Conservation (phyloP, 495 filamentous ascomycete genomes). For the Podospora australis region DNA sequence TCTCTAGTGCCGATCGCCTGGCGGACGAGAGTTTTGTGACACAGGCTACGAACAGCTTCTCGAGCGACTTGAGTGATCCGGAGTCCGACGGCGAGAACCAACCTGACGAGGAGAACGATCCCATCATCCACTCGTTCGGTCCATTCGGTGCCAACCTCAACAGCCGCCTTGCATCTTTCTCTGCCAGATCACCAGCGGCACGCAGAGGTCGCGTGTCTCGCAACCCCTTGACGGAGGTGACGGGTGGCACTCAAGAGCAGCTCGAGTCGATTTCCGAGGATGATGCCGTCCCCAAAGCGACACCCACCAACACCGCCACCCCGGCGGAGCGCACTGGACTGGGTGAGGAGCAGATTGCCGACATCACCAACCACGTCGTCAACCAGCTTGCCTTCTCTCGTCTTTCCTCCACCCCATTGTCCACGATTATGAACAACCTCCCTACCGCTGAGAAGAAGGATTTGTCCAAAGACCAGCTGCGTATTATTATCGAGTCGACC, state of each 20-base stretch:
- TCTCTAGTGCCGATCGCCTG: slow-evolving; percentile 8
- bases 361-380: slow-evolving; percentile 69
- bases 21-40: slow-evolving; percentile 28
- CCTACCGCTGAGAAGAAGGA: slow-evolving; percentile 57
- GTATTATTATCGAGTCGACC: slow-evolving; percentile 61
- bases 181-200: slow-evolving; percentile 54
- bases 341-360: slow-evolving; percentile 24
- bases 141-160: slow-evolving; percentile 79
- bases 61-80: slow-evolving; percentile 56
- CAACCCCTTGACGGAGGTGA: slow-evolving; percentile 1
- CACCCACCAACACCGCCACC: background rate
- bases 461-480: slow-evolving; percentile 55
- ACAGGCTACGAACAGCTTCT: slow-evolving; percentile 38
- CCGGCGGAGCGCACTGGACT: slow-evolving; percentile 10
- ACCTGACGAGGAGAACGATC: slow-evolving; percentile 87
- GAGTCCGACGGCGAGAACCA: slow-evolving; percentile 62
- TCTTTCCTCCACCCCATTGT: slow-evolving; percentile 85
- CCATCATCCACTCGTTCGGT: slow-evolving; percentile 82
- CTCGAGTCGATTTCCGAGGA: slow-evolving; percentile 6
- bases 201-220: slow-evolving; percentile 3
- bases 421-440: slow-evolving; percentile 77
- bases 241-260: slow-evolving; percentile 7
- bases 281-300: slow-evolving; percentile 6
- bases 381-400: slow-evolving; percentile 97
- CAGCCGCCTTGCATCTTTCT: slow-evolving; percentile 69